These are phyloP conservation scores for Mortierella sp. DNA, from an alignment of 371 early-diverging fungal genomes.

Conservation along the genomic window DNA sequence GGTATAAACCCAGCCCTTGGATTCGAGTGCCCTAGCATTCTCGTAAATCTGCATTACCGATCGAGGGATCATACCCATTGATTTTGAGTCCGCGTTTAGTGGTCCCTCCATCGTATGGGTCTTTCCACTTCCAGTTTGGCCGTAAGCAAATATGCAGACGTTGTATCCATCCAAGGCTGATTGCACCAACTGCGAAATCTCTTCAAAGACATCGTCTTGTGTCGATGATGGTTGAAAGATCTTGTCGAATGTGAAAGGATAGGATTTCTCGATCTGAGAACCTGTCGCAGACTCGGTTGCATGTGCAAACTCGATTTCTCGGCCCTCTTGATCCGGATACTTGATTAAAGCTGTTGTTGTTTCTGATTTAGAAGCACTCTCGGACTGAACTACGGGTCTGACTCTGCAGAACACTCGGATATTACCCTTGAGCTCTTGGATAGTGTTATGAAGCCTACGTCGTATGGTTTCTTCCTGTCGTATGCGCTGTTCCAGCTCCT, in stretches of 20 bases:
- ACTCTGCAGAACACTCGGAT: conserved; percentile 98
- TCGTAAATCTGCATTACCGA: conserved; percentile 91
- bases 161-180: conserved; percentile 98
- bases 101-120: conserved; percentile 90
- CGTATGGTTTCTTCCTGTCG: conserved; percentile 84
- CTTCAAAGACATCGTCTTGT: conserved; percentile 93
- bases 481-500: conserved; percentile 73
- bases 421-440: conserved; percentile 98
- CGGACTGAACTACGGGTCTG: conserved; percentile 73
- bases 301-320: conserved; percentile 66
- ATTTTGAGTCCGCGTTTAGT: conserved; percentile 53
- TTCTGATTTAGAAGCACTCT: conserved; percentile 18
- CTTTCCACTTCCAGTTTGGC: conserved; percentile 99
- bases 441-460: conserved; percentile 89
- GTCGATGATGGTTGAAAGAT: conserved; percentile 81
- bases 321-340: conserved; percentile 64
- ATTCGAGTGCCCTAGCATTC: conserved; percentile 75
- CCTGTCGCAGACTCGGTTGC: conserved; percentile 53
- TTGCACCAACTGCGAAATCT: conserved; percentile 95
- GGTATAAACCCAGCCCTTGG: conserved; percentile 90
- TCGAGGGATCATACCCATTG: conserved; percentile 91
- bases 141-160: conserved; percentile 99
- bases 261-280: conserved; percentile 59
- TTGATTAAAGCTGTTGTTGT: conserved; percentile 43
- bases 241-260: conserved; percentile 83